Evolutionary conservation across 441 rosid genomes (phyloP).

Genomic region (Corymbia citriodora): DNA sequence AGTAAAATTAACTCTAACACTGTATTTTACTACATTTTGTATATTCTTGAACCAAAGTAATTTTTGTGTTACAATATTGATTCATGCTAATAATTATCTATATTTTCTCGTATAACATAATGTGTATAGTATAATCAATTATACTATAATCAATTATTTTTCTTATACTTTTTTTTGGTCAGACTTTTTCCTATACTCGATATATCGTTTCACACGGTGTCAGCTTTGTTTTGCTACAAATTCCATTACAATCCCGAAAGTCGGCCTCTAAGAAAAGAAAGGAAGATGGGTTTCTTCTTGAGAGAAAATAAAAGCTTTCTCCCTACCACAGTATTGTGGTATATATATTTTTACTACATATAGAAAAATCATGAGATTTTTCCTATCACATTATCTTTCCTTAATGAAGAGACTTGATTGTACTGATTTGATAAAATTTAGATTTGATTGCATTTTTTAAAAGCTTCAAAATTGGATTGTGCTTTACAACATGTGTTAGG

Average conservation of each 20-base stretch:
- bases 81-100: neutral
- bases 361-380: neutral
- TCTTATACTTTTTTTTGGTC: neutral
- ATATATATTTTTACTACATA: neutral
- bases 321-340: neutral
- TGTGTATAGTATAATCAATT: neutral
- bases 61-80: neutral
- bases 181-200: neutral
- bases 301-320: neutral
- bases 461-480: accelerated
- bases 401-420: neutral
- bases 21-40: neutral
- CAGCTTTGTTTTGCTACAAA: neutral
- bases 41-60: neutral
- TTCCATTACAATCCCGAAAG: neutral
- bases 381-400: neutral
- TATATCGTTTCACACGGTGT: neutral
- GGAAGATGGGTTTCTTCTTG: neutral
- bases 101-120: neutral
- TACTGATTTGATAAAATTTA: neutral
- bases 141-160: neutral
- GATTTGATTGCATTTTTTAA: too few species aligned
- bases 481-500: neutral
- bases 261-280: too few species aligned
- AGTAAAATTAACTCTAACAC: neutral